Base-by-base conservation (phyloP, 257 asterid genomes). In the Fraxinus quadrangulata region DNA sequence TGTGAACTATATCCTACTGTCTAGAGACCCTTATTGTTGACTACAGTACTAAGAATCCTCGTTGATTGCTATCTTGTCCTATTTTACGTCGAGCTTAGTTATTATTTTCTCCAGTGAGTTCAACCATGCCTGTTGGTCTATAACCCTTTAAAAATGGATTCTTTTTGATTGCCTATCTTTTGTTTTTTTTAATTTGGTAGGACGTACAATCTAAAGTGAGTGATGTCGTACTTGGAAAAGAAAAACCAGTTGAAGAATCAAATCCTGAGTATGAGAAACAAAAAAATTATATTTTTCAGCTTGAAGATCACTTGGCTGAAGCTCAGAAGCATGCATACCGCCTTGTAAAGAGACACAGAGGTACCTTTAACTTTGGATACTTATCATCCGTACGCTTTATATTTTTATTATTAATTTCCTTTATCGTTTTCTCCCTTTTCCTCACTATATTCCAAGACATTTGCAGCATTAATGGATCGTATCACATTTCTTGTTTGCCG, bases 261-360 rank as follows among this genome's bases (percentile, higher is more conserved):
- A 89, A 77, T 79, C 92, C 93, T 1, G 97, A 96, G 80, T 92
- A 88, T 76, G 99, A 89, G 86, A 96, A 96, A 86, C 85, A 93
- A 84, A 96, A 92, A 85, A 91, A 76, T 79, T 96, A 96, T 84
- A 83, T 96, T 83, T 87, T 87, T 85, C 97, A 92, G 89, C 97
- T 96, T 6, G 99, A 96, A 88, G 96, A 90, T 75, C 98, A 93
- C 83, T 87, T 96, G 78, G 90, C 95, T 82, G 99, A 96, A 84
- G 98, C 99, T 74, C 99, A 96, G 85, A 96, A 93, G 83, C 99
- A 96, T 84, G 96, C 98, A 70, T 93, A 84, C 84, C 92, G 96
- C 77, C 99, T 96, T 68, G 98, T 96, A 74, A 96, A 92, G 91
- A 93, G 99, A 76, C 99, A 96, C 83, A 86, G 94, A 82, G 99